Conservation (phyloP, 352 stramenopile species). For the Phytophthora melonis region DNA sequence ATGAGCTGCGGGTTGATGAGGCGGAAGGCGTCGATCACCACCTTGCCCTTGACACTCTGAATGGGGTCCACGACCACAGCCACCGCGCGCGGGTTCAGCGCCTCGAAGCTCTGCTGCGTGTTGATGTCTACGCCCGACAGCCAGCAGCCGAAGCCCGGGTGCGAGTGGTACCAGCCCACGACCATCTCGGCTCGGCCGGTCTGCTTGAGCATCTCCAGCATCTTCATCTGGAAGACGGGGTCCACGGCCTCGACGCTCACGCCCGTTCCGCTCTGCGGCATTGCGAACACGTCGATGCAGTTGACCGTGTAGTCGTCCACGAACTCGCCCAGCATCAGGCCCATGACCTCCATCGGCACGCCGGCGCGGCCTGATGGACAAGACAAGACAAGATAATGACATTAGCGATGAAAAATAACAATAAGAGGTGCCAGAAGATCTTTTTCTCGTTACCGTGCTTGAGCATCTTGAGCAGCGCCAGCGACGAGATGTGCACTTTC, state of each 20-base stretch:
- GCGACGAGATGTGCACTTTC: slow-evolving; percentile 99
- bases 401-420: not conserved
- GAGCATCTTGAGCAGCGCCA: slow-evolving; percentile 99
- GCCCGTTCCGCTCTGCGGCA: slow-evolving; percentile 97
- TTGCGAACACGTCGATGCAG: slow-evolving; percentile 99
- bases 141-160: slow-evolving; percentile 99
- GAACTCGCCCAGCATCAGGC: slow-evolving; percentile 99
- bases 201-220: slow-evolving; percentile 99
- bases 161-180: slow-evolving; percentile 99
- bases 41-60: slow-evolving; percentile 98
- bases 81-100: slow-evolving; percentile 97
- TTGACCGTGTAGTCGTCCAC: slow-evolving; percentile 99
- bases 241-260: slow-evolving; percentile 99
- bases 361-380: slow-evolving; percentile 88
- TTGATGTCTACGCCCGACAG: slow-evolving; percentile 99
- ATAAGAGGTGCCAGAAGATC: slow-evolving; percentile 2
- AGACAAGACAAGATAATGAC: not conserved
- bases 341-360: slow-evolving; percentile 99
- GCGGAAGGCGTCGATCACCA: slow-evolving; percentile 99
- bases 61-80: slow-evolving; percentile 99
- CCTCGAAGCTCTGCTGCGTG: slow-evolving; percentile 99
- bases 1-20: slow-evolving; percentile 99
- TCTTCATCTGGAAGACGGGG: slow-evolving; percentile 99
- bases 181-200: slow-evolving; percentile 96
- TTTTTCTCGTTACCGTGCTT: slow-evolving; percentile 92